Evolutionary conservation across 202 grass and related monocot genomes (phyloP), one percentile per base, ranked within the genome.

Genomic region (Brachypodium distachyon): DNA sequence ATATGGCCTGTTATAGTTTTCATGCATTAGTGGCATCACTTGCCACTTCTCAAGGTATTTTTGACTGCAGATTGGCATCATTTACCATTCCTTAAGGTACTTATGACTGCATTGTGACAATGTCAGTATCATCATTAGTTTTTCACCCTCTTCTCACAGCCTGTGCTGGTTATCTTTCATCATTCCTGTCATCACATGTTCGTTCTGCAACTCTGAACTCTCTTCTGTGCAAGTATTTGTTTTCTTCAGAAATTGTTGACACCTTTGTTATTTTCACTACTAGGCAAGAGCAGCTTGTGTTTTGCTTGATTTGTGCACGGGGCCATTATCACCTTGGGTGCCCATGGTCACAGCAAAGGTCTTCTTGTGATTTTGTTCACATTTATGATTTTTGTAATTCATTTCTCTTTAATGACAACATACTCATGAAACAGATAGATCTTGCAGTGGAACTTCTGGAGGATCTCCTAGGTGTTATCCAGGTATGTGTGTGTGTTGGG

Each of bases 151-250:
- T 97, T 89, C 81, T 97, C 78, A 83, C 81, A 83, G 91, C 84
- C n/a, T 97, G 94, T 75, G 88, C 90, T 43, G 94, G 94, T 77
- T 97, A 97, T 78, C 91, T 97, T 83, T 94, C 91, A 58, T 97
- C 94, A 40, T 94, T 85, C 80, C 62, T 88, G 61, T 70, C 87
- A 81, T 89, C 88, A 71, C 94, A 97, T 86, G 94, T 97, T 76
- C 4, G 86, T 91, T 72, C 70, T 89, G 54, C 79, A 72, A 42
- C 68, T 69, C 46, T 42, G 27, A 72, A 55, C 69, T 63, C 47
- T 48, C 38, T 76, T 12, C 62, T 73, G 49, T 48, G 56, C 25
- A 80, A 67, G 50, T 13, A 55, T 21, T 60, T 42, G 9, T 28
- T 77, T 77, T 63, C 37, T 75, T 66, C 41, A 33, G 13, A 77